Evolutionary conservation across 495 filamentous ascomycete species (phyloP).

Genomic region (Oidiodendron maius): DNA sequence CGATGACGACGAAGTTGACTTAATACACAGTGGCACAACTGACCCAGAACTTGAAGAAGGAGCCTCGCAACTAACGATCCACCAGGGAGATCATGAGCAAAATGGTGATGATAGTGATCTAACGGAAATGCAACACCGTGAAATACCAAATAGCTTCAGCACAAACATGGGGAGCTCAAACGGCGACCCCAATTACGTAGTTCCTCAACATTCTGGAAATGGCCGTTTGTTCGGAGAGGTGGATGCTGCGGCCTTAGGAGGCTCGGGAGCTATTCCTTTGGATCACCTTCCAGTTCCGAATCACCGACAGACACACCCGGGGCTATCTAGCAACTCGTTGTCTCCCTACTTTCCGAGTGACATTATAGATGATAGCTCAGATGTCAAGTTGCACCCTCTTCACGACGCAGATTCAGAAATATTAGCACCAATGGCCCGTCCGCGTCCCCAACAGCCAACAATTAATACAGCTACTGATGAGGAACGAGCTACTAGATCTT

Average conservation of each 20-base stretch:
- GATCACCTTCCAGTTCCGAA: constrained; percentile 33
- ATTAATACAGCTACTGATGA: constrained; percentile 20
- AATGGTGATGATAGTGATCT: constrained; percentile 23
- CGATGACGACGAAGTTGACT: constrained; percentile 35
- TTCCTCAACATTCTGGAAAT: constrained; percentile 8
- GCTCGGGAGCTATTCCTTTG: constrained; percentile 39
- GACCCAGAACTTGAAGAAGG: constrained; percentile 42
- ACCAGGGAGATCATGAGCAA: constrained; percentile 33
- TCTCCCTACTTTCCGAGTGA: neutral
- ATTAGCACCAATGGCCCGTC: no score
- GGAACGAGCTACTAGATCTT: constrained; percentile 14
- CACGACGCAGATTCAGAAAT: neutral
- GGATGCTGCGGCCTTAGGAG: constrained; percentile 60
- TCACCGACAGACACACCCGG: constrained; percentile 24
- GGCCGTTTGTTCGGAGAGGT: constrained; percentile 75
- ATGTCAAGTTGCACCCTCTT: neutral
- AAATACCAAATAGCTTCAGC: constrained; percentile 33
- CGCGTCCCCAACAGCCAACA: neutral
- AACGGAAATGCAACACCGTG: constrained; percentile 22
- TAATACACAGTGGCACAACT: constrained; percentile 5
- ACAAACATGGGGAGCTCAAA: constrained; percentile 27
- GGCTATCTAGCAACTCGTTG: constrained; percentile 30
- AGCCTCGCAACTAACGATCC: constrained; percentile 65
- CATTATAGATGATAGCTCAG: constrained; percentile 2
- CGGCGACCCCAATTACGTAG: constrained; percentile 40